phyloP scores from a whole-genome alignment of 768 basidiomycete species.

The Stropharia rugosoannulata region DNA sequence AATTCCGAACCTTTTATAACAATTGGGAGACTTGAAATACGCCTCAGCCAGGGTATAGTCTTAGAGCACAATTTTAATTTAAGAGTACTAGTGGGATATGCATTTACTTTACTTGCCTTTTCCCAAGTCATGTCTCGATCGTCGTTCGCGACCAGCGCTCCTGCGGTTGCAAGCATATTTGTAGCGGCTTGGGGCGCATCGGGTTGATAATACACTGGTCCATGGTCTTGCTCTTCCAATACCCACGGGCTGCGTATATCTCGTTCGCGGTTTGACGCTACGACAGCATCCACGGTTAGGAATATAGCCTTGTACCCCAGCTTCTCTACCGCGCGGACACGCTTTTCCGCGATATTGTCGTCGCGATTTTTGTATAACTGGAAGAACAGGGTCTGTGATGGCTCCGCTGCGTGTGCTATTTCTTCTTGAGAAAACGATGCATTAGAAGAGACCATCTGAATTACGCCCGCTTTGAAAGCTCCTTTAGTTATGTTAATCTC shows the following conservation, averaged over 20 bases:
- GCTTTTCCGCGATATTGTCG: conserved; percentile 61
- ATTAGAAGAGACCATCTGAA: conserved; percentile 86
- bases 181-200: conserved; percentile 28
- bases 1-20: conserved; percentile 62
- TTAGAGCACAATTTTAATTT: conserved; percentile 18
- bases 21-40: conserved; percentile 68
- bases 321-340: conserved; percentile 67
- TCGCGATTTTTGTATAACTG: conserved; percentile 84
- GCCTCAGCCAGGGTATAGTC: conserved; percentile 78
- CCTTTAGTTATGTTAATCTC: conserved; percentile 82
- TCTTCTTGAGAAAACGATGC: conserved; percentile 65
- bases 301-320: conserved; percentile 88
- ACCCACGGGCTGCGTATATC: conserved; percentile 65
- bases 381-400: conserved; percentile 70
- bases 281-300: conserved; percentile 89
- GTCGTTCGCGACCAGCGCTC: conserved; percentile 62
- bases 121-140: conserved; percentile 81
- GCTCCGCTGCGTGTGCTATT: conserved; percentile 57
- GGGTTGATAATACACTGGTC: conserved; percentile 23
- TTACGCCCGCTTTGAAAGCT: conserved; percentile 61
- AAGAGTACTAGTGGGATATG: background rate
- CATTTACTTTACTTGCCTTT: conserved; percentile 36
- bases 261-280: conserved; percentile 75
- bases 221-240: conserved; percentile 55
- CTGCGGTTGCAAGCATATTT: conserved; percentile 63